Conservation (phyloP, 2,329 filamentous ascomycete genomes). For the Cadophora luteo-olivacea region DNA sequence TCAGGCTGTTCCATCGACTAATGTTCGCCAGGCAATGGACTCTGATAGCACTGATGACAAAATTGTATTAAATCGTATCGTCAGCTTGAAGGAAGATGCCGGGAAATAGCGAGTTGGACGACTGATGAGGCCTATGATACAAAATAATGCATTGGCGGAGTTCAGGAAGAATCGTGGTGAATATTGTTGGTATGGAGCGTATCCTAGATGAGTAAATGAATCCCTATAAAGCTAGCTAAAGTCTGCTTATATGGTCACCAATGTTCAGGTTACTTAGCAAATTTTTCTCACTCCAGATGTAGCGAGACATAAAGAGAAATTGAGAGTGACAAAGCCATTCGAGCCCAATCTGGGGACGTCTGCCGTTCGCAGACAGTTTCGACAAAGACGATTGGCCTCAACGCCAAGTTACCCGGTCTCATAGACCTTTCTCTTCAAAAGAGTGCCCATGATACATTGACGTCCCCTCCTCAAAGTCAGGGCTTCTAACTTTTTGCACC, state of each 20-base stretch:
- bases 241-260: background rate
- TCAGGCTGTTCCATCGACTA: background rate
- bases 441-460: background rate
- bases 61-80: constrained; percentile 88
- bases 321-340: background rate
- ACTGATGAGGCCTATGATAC: constrained; percentile 5
- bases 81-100: constrained; percentile 88
- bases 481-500: too few relatives aligned
- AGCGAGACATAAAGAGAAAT: background rate
- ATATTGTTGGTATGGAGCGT: constrained; percentile 12
- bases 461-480: too few relatives aligned
- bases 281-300: background rate
- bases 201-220: constrained; percentile 13
- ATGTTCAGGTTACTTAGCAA: background rate
- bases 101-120: constrained; percentile 57
- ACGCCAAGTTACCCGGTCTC: too few relatives aligned
- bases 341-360: background rate
- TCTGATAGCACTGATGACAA: constrained; percentile 79
- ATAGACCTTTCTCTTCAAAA: background rate
- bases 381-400: too few relatives aligned
- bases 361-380: too few relatives aligned
- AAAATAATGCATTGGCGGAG: constrained; percentile 28
- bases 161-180: constrained; percentile 15
- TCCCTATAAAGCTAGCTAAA: background rate
- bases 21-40: constrained; percentile 65